phyloP scores from a whole-genome alignment of 768 basidiomycete species.

The Rubroboletus satanas region DNA sequence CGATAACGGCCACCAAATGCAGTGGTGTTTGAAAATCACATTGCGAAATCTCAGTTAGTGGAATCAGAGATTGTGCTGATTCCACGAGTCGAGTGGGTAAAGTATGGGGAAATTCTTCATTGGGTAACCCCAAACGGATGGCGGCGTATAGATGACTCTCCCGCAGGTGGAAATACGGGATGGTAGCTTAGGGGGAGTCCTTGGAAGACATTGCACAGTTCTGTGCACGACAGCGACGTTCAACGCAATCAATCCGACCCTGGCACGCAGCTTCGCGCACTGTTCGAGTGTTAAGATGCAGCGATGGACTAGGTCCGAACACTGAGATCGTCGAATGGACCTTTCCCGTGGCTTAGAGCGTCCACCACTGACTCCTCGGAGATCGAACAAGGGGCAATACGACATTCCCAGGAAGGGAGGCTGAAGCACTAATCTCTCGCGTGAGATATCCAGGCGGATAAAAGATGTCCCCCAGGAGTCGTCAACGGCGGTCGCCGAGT shows the following conservation, averaged over 20 bases:
- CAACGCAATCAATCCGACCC: slow-evolving; percentile 18
- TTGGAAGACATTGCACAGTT: slow-evolving; percentile 1
- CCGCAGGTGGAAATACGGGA: background rate
- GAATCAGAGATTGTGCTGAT: slow-evolving; percentile 22
- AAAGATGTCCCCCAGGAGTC: slow-evolving; percentile 13
- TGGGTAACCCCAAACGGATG: background rate
- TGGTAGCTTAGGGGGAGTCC: background rate
- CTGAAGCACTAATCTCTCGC: slow-evolving; percentile 15
- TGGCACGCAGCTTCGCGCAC: slow-evolving; percentile 4
- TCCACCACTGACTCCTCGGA: slow-evolving; percentile 25
- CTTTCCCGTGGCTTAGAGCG: slow-evolving; percentile 7
- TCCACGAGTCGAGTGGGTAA: slow-evolving; percentile 13
- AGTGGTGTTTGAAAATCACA: slow-evolving; percentile 20
- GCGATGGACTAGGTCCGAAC: slow-evolving; percentile 3
- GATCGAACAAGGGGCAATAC: slow-evolving; percentile 13
- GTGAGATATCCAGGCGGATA: slow-evolving; percentile 21
- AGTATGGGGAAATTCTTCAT: slow-evolving; percentile 6
- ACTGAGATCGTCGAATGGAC: slow-evolving; percentile 10
- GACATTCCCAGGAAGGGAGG: slow-evolving; percentile 11
- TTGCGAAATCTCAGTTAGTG: slow-evolving; percentile 18
- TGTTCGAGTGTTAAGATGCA: slow-evolving; percentile 3
- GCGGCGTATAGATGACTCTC: slow-evolving; percentile 1
- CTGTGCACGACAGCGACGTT: slow-evolving; percentile 5
- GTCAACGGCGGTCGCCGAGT: slow-evolving; percentile 16
- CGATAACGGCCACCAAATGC: slow-evolving; percentile 18